phyloP scores from a whole-genome alignment of 2,329 filamentous ascomycete genomes.

The Epichloe scottii region DNA sequence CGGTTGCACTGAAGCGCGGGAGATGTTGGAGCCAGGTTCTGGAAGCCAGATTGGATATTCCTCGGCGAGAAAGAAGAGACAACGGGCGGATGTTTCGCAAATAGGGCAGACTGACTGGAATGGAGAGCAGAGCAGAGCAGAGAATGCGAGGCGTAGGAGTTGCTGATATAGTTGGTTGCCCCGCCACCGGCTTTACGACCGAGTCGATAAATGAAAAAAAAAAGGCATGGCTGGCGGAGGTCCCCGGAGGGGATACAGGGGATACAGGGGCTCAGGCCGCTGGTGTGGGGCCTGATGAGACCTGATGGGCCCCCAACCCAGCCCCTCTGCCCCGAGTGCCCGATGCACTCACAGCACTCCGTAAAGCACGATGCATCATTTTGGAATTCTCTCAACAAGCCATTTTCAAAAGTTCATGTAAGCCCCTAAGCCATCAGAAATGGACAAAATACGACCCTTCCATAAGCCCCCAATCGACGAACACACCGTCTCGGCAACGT shows the following conservation, averaged over 20 bases:
- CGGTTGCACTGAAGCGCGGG: background rate
- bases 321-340: too few relatives aligned
- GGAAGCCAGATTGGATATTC: background rate
- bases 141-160: background rate
- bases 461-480: too few relatives aligned
- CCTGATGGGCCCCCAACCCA: too few relatives aligned
- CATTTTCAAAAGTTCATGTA: too few relatives aligned
- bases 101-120: constrained; percentile 6
- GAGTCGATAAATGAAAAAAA: constrained; percentile 12
- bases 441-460: too few relatives aligned
- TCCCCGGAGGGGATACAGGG: background rate
- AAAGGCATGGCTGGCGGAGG: constrained; percentile 22
- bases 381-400: too few relatives aligned
- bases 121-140: background rate
- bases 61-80: background rate
- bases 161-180: constrained; percentile 31
- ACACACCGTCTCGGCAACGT: too few relatives aligned
- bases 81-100: background rate
- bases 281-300: too few relatives aligned
- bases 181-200: constrained; percentile 30
- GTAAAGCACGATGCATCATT: too few relatives aligned
- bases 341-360: too few relatives aligned
- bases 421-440: too few relatives aligned
- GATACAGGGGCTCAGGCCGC: too few relatives aligned
- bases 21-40: background rate